Evolutionary conservation across 306 rosid species (phyloP).

Genomic region (Vicia villosa): DNA sequence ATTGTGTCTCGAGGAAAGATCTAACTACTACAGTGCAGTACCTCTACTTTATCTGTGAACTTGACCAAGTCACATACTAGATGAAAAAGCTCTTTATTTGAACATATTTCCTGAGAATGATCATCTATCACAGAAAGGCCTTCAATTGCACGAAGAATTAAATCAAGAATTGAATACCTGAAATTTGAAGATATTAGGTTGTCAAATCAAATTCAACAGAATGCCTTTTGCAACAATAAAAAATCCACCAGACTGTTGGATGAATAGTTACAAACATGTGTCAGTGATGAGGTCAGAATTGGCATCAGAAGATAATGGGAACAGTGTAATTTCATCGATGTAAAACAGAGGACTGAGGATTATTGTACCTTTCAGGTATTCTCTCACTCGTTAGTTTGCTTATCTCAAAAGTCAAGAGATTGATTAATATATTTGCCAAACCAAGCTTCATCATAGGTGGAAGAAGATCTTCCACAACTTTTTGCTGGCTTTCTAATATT

Average conservation of each 20-base stretch:
- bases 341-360: slow-evolving; percentile 25
- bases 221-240: not conserved
- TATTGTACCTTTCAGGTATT: slow-evolving; percentile 71
- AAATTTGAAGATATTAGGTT: slow-evolving; percentile 35
- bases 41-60: slow-evolving; percentile 90
- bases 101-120: slow-evolving; percentile 74
- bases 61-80: slow-evolving; percentile 60
- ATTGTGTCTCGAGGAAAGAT: slow-evolving; percentile 17
- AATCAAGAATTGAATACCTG: slow-evolving; percentile 83
- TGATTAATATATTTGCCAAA: slow-evolving; percentile 64
- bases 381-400: slow-evolving; percentile 58
- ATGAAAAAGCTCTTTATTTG: slow-evolving; percentile 67
- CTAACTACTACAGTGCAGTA: slow-evolving; percentile 40
- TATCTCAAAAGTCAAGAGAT: slow-evolving; percentile 70
- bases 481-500: slow-evolving; percentile 64
- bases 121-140: slow-evolving; percentile 75
- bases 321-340: slow-evolving; percentile 20
- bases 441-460: slow-evolving; percentile 79
- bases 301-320: slow-evolving; percentile 32
- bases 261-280: slow-evolving; percentile 11
- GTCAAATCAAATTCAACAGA: slow-evolving; percentile 22
- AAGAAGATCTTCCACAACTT: slow-evolving; percentile 59
- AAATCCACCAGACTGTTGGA: slow-evolving; percentile 14
- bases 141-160: slow-evolving; percentile 72
- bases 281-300: slow-evolving; percentile 17